Conservation (phyloP, 2,329 filamentous ascomycete genomes). For the Calycina marina region DNA sequence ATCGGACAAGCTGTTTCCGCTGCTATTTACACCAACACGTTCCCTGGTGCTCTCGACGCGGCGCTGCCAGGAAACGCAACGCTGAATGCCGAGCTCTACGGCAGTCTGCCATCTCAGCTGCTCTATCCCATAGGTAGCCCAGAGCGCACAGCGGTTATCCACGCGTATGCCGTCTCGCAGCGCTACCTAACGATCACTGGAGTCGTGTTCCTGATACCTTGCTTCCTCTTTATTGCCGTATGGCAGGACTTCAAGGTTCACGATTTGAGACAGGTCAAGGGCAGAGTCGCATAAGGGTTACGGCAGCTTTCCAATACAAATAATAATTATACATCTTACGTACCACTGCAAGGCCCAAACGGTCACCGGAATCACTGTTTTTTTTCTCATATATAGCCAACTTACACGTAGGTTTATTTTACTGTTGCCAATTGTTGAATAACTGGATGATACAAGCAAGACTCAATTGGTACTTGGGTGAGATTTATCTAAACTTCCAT, state of each 20-base stretch:
- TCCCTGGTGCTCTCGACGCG: constrained; percentile 22
- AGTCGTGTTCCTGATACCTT: constrained; percentile 27
- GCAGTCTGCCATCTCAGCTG: constrained; percentile 36
- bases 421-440: too few species aligned
- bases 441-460: too few species aligned
- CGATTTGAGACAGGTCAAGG: constrained; percentile 17
- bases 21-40: constrained; percentile 49
- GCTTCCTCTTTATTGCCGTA: constrained; percentile 26
- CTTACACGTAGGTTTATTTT: too few species aligned
- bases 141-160: constrained; percentile 40
- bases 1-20: constrained; percentile 45
- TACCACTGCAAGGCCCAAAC: too few species aligned
- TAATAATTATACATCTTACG: too few species aligned
- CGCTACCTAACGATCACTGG: constrained; percentile 27
- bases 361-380: too few species aligned
- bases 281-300: constrained; percentile 12
- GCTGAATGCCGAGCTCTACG: constrained; percentile 28
- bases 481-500: too few species aligned
- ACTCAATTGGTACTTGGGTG: too few species aligned
- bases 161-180: constrained; percentile 41
- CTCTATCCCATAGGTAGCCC: constrained; percentile 34
- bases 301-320: too few species aligned
- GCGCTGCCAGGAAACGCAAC: constrained; percentile 30
- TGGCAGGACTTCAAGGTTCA: constrained; percentile 36
- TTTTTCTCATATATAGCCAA: too few species aligned